Evolutionary conservation across 495 filamentous ascomycete species (phyloP).

Genomic region (Aspergillus sclerotioniger): DNA sequence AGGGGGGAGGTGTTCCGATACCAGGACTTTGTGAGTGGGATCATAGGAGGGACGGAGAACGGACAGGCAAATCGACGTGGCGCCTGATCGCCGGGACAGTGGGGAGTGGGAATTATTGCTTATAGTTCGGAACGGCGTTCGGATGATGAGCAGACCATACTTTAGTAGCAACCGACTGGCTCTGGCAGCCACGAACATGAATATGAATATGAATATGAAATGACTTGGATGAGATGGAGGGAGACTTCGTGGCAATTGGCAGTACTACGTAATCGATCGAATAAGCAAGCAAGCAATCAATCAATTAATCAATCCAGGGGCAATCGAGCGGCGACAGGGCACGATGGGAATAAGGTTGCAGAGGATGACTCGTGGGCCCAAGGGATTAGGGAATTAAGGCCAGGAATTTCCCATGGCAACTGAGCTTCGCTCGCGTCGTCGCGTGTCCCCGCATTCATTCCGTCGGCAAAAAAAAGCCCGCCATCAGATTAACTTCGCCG

Average conservation of each 20-base stretch:
- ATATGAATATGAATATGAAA: neutral
- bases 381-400: too few relatives aligned
- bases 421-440: conserved; percentile 9
- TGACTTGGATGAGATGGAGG: neutral
- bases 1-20: conserved; percentile 47
- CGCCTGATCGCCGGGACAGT: conserved; percentile 20
- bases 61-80: conserved; percentile 29
- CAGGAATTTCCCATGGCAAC: neutral
- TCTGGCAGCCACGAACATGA: conserved; percentile 1
- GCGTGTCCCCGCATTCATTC: conserved; percentile 27
- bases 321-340: neutral
- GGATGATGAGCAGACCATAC: neutral
- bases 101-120: conserved; percentile 15
- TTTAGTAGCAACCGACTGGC: neutral
- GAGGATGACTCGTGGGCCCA: neutral
- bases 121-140: conserved; percentile 6
- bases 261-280: too few relatives aligned
- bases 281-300: too few relatives aligned
- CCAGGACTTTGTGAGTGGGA: conserved; percentile 43
- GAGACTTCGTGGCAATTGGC: too few relatives aligned
- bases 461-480: conserved; percentile 14
- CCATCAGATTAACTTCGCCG: conserved; percentile 6
- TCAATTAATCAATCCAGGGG: neutral
- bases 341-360: neutral
- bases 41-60: conserved; percentile 39